phyloP scores from a whole-genome alignment of 352 stramenopile species.

The Globisporangium radiosum region DNA sequence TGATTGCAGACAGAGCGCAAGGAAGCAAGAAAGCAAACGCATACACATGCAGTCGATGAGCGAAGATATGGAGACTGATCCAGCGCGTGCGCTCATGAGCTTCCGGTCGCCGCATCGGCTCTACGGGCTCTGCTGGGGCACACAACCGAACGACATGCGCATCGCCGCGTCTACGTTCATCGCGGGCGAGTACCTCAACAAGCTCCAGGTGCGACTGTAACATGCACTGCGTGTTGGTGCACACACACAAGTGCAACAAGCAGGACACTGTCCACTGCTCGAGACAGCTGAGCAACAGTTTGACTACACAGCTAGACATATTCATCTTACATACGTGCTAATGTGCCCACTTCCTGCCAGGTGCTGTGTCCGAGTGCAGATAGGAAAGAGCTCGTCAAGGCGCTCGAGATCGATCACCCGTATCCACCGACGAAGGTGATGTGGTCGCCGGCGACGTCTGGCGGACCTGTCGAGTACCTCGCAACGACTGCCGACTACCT shows the following conservation, averaged over 20 bases:
- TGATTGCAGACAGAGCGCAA: background rate
- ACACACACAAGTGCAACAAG: background rate
- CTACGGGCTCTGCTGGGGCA: slow-evolving; percentile 75
- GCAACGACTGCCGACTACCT: slow-evolving; percentile 83
- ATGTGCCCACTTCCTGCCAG: slow-evolving; percentile 13
- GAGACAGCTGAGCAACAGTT: background rate
- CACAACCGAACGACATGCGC: slow-evolving; percentile 47
- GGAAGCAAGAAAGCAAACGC: background rate
- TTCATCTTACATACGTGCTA: background rate
- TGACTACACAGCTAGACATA: background rate
- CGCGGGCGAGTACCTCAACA: slow-evolving; percentile 81
- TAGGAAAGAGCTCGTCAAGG: slow-evolving; percentile 47
- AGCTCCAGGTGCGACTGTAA: slow-evolving; percentile 58
- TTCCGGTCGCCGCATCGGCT: slow-evolving; percentile 57
- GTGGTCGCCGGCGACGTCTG: slow-evolving; percentile 64
- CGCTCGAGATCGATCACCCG: slow-evolving; percentile 74
- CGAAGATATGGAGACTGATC: slow-evolving; percentile 1
- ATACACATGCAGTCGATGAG: background rate
- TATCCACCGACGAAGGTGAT: slow-evolving; percentile 87
- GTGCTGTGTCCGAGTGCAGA: slow-evolving; percentile 54
- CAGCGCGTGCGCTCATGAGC: slow-evolving; percentile 52
- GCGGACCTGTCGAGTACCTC: slow-evolving; percentile 53
- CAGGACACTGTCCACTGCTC: background rate
- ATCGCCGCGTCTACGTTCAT: slow-evolving; percentile 78
- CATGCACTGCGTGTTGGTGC: too few species aligned